These are phyloP conservation scores for Fusarium annulatum DNA, from an alignment of 2,329 filamentous ascomycete species.

Conservation along the genomic window DNA sequence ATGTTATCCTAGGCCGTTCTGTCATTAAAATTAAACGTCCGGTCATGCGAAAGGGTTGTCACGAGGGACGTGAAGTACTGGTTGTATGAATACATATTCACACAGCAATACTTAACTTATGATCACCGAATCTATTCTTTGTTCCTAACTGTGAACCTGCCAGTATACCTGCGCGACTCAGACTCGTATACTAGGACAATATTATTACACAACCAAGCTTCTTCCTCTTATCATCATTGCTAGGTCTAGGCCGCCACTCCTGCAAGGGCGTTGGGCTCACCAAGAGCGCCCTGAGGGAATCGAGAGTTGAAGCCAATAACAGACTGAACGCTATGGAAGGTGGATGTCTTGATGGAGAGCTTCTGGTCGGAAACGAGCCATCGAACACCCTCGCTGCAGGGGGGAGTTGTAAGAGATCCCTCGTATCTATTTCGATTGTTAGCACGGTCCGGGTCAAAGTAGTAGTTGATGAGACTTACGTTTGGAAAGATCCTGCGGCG, in stretches of 20 bases:
- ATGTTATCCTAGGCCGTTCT: no score
- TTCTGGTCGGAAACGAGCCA: conserved; percentile 64
- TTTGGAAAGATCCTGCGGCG: conserved; percentile 48
- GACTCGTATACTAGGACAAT: not conserved
- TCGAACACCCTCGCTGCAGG: conserved; percentile 67
- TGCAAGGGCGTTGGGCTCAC: conserved; percentile 18
- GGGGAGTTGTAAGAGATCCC: conserved; percentile 71
- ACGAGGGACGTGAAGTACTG: not conserved
- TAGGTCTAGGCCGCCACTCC: not conserved
- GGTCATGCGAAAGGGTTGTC: accelerated
- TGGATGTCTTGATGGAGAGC: conserved; percentile 56
- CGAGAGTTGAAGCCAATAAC: conserved; percentile 31
- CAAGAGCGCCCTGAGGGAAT: conserved; percentile 22
- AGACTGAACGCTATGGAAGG: conserved; percentile 16
- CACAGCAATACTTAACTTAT: accelerated
- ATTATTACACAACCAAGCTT: not conserved
- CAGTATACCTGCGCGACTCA: not conserved
- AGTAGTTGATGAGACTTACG: conserved; percentile 27
- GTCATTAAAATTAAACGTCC: accelerated
- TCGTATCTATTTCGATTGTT: conserved; percentile 53
- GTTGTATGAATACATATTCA: not conserved
- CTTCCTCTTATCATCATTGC: not conserved
- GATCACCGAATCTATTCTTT: conserved; percentile 2
- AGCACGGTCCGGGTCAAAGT: accelerated
- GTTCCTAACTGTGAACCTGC: not conserved